Base-by-base conservation (phyloP, 2,329 filamentous ascomycete genomes). In the Westerdykella sp. region DNA sequence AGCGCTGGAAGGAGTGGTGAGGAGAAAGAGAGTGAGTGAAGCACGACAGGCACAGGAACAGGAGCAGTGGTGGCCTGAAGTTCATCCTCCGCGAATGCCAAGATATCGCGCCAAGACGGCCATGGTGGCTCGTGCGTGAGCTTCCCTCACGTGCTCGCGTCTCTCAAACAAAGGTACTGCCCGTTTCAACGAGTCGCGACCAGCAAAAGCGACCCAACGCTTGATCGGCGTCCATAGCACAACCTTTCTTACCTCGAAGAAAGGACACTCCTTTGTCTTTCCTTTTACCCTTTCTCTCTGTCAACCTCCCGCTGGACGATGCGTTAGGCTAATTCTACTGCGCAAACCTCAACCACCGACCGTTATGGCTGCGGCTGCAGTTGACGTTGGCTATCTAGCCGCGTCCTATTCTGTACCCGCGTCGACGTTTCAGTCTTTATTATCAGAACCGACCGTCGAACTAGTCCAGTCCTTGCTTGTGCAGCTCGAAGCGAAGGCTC, bases 401-500 rank as follows among this genome's bases (percentile, higher is more conserved):
- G 76, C 79, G 65, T 83, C 87, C 60, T 79, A 85, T 59, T 77
- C 79, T 60, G 71, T 90, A 63, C 77, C 84, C 22, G 77, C 87
- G 68, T 71, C 76, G 15, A 80, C 77, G 21, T 64, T 91, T 39
- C 71, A 76, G 38, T 73, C 76, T 18, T 69, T 83, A 55, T 73
- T 82, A 34, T 80, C 83, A 45, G 74, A 78, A 32, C 86, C 86
- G 39, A 96, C 89, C 3, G 72, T 77, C 49, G 87, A 94, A 11
- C 80, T 95, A 21, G 85, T 96, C 51, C 77, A 79, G 45, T 73
- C 79, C 34, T 75, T 98, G 41, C 77, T 98, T 34, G 75, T 80
- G 49, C 83, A 85, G 21, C 79, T 97, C 41, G 78, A 83, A 18
- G 72, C 74, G 23, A 95, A 93, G 66, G 88, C 87, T 30, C 85